Conservation (phyloP, 306 rosid species). For the Malus fusca region DNA sequence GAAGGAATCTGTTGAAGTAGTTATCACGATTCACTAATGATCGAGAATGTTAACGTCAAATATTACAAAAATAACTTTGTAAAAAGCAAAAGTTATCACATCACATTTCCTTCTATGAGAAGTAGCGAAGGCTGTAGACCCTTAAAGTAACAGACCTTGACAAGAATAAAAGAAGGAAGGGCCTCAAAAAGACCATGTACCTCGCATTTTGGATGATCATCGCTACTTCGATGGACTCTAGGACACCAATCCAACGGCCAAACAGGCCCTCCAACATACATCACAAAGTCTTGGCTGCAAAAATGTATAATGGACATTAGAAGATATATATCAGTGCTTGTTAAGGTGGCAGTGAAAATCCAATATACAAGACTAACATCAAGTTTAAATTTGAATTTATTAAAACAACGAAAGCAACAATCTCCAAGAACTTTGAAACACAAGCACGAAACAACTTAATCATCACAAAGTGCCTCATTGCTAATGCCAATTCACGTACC, state of each 20-base stretch:
- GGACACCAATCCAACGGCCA: conserved; percentile 99
- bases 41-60: neutral
- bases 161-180: neutral
- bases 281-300: conserved; percentile 64
- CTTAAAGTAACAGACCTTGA: neutral
- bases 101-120: neutral
- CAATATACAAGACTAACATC: conserved; percentile 8
- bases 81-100: neutral
- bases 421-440: neutral
- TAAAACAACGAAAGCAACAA: too few relatives aligned
- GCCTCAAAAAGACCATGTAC: conserved; percentile 26
- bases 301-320: conserved; percentile 14
- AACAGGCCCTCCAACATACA: conserved; percentile 84
- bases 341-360: conserved; percentile 11
- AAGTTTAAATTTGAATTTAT: neutral
- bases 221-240: conserved; percentile 40
- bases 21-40: neutral
- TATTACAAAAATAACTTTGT: neutral
- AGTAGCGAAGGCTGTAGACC: neutral
- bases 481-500: conserved; percentile 36
- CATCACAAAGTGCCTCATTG: neutral
- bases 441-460: neutral
- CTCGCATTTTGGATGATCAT: conserved; percentile 58
- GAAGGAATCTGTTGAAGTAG: neutral
- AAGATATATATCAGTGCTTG: neutral